Base-by-base conservation (phyloP, 306 rosid genomes). In the Luffa aegyptiaca region DNA sequence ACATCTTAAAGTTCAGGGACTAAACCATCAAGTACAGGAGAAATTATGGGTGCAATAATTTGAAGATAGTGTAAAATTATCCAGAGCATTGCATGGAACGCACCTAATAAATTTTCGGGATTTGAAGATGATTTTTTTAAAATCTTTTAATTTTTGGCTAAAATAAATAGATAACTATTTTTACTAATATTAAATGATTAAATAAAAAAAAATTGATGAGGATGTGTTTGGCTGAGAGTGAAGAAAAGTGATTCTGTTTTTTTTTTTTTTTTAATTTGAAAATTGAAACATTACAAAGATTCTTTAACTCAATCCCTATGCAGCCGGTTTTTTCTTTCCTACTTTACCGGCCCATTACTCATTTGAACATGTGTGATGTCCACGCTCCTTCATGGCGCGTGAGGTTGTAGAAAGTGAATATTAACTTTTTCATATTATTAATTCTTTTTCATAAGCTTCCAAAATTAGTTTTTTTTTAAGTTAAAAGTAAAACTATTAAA, bases 281-380 rank as follows among this genome's bases (percentile, higher is more conserved):
- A 72, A 48, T 31, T 7, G 14, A 17, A 31, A 52, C 14, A 73
- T 73, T 74, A 74, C 78, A 74, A 74, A 74, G 78, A 74, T 74
- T 74, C 78, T 74, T 74, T 33, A 48, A 74, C 78, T 33, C 78
- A 51, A 73, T 49, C 78, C 78, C 78, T 74, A 74, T 74, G 33
- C 46, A 33, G 46, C 78, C 62, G 46, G 78, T 74, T 74, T 49
- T 74, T 74, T 49, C 59, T 3, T 49, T 51, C 62, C 61, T 51
- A 51, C 61, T 51, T 31, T 14, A 49, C 78, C 78, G 78, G 78
- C 33, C 17, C 78, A 49, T 51, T 51, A 35, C 61, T 74, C 59
- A 17, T 14, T 74, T 31, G 3, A 21, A 3, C 5, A 31, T 14
- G 42, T 16, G 77, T 73, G 59, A 33, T 14, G 3, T 49, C 44